phyloP scores from a whole-genome alignment of 1,284 basidiomycete genomes.

The Ganoderma multipileum region DNA sequence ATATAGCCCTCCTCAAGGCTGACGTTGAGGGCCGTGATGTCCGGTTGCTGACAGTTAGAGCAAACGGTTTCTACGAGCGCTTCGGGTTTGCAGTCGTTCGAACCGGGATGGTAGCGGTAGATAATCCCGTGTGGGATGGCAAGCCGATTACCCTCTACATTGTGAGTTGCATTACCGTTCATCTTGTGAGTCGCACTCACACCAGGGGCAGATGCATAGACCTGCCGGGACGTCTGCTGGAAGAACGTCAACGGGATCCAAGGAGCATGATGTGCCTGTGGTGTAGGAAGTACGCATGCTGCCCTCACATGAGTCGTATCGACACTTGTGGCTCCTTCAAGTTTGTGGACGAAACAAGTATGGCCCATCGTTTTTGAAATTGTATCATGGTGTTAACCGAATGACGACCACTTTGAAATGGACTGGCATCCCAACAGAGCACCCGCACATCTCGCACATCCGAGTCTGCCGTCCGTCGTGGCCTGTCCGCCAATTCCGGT shows the following conservation, averaged over 20 bases:
- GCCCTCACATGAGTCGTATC: neutral
- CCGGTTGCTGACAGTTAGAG: slow-evolving; percentile 23
- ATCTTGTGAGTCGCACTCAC: neutral
- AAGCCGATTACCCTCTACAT: slow-evolving; percentile 19
- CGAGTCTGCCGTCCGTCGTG: neutral
- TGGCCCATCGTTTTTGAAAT: neutral
- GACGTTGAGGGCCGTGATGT: slow-evolving; percentile 17
- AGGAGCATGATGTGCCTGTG: neutral
- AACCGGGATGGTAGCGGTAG: neutral
- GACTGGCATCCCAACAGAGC: neutral
- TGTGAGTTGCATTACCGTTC: slow-evolving; percentile 3
- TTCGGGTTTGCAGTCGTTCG: slow-evolving; percentile 19
- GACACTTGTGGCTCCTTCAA: neutral
- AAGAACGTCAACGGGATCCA: neutral
- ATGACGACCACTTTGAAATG: neutral
- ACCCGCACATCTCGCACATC: neutral
- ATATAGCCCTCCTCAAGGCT: neutral
- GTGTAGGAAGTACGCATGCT: neutral
- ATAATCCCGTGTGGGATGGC: slow-evolving; percentile 20
- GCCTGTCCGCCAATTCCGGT: neutral
- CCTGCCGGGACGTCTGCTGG: neutral
- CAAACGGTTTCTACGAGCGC: slow-evolving; percentile 18
- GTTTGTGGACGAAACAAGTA: neutral
- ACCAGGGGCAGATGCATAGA: slow-evolving; percentile 15
- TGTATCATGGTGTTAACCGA: neutral